Base-by-base conservation (phyloP, 2,329 filamentous ascomycete species). In the Phialophora expanda region DNA sequence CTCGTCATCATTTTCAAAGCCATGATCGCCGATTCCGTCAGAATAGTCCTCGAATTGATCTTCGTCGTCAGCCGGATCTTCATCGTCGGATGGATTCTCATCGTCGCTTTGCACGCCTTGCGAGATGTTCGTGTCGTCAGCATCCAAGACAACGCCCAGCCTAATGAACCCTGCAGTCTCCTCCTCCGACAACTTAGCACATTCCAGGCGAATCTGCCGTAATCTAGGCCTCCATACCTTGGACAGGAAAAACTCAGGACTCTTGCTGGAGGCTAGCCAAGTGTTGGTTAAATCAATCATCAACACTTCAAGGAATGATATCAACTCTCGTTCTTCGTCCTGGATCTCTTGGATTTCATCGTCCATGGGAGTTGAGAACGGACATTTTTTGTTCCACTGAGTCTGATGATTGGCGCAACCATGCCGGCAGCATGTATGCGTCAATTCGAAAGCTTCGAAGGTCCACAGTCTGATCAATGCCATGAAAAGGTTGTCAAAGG, bases 371-470 rank as follows among this genome's bases (percentile, higher is more conserved):
- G 20, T 41, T 17, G 28, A 53, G 28, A 61, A 61, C 8, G 59
- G 50, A 20, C 59, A 61, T 14, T 1, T 1, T 22, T 55, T 61
- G 8, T 22, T 1, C 30, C 20, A 20, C 14, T 9, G 48, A 20
- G 1, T 7, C 48, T 14, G 1, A 28, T 12, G 1, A 7, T 6
- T 1, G 22, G n/a, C n/a, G 34, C 56, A 26, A 22, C 50, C 14
- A 41, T 62, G 24, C 4, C 59, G 59, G 28, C 59, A 62, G 46
- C 59, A 62, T 1, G 59, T 62, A 30, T 62, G 59, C 11, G 50
- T 62, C 59, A 62, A 30, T 7, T 48, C 50, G 12, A 62, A 26
- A 22, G 12, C 30, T 11, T 54, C 32, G 24, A 62, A 62, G 32
- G 59, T 55, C 20, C 9, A 32, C 24, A 32, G 26, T 20, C 59